These are phyloP conservation scores for Sphenostylis stenocarpa DNA, from an alignment of 306 rosid genomes.

Conservation along the genomic window DNA sequence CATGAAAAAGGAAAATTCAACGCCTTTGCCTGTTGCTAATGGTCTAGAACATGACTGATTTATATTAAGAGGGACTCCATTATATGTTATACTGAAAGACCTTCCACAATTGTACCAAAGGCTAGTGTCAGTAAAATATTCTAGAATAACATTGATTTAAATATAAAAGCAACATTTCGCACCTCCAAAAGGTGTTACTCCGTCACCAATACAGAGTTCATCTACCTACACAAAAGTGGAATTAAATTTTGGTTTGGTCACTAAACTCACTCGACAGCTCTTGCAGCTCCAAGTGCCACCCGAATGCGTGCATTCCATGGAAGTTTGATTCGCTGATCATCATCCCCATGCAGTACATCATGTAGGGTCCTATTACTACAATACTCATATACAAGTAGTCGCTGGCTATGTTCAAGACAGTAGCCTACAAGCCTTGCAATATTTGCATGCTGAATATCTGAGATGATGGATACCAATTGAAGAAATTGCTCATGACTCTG, in stretches of 20 bases:
- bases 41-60: not conserved
- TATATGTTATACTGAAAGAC: not conserved
- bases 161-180: not conserved
- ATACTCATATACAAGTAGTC: slow-evolving; percentile 63
- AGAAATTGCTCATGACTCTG: slow-evolving; percentile 65
- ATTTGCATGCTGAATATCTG: slow-evolving; percentile 58
- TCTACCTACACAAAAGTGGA: not conserved
- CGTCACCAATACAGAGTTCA: not conserved
- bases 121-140: not conserved
- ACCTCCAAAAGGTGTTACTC: slow-evolving; percentile 10
- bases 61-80: not conserved
- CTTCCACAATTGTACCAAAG: not conserved
- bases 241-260: not conserved
- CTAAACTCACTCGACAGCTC: slow-evolving; percentile 64
- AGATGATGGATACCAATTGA: slow-evolving; percentile 58
- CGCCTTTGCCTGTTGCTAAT: not conserved
- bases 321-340: slow-evolving; percentile 59
- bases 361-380: slow-evolving; percentile 64
- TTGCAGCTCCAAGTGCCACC: slow-evolving; percentile 67
- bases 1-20: slow-evolving; percentile 16
- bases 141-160: not conserved
- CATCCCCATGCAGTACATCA: slow-evolving; percentile 57
- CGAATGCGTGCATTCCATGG: slow-evolving; percentile 60
- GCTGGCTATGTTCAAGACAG: slow-evolving; percentile 73
- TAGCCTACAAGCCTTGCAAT: slow-evolving; percentile 72